phyloP scores from a whole-genome alignment of 441 rosid species.

The Capsella rubella region DNA sequence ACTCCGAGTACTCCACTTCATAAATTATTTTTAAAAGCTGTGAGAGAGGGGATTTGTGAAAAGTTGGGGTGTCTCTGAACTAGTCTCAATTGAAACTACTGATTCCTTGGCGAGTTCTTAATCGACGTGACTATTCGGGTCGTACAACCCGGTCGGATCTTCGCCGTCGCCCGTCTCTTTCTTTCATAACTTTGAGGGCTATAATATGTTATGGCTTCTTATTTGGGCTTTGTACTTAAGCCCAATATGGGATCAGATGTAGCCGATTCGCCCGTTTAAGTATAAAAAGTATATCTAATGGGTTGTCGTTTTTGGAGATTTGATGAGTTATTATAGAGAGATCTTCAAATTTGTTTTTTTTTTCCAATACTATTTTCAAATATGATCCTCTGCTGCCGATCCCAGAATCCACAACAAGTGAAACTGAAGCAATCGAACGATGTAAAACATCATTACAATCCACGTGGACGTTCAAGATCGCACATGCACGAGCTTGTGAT shows the following conservation, averaged over 20 bases:
- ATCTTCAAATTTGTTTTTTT: not conserved
- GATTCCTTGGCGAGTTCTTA: not conserved
- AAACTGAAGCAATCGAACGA: conserved; percentile 42
- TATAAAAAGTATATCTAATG: too few relatives aligned
- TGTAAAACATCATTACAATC: not conserved
- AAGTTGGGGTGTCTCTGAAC: too few relatives aligned
- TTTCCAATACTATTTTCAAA: conserved; percentile 29
- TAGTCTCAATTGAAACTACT: too few relatives aligned
- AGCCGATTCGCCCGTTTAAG: too few relatives aligned
- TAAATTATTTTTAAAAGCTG: too few relatives aligned
- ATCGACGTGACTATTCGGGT: not conserved
- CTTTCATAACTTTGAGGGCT: not conserved
- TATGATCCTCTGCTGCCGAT: conserved; percentile 38
- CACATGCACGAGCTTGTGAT: not conserved
- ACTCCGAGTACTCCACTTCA: too few relatives aligned
- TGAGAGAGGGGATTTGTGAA: too few relatives aligned
- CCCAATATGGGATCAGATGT: not conserved
- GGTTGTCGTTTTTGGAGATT: too few relatives aligned
- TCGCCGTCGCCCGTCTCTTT: not conserved
- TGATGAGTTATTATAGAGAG: not conserved
- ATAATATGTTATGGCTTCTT: not conserved
- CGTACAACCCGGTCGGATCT: not conserved
- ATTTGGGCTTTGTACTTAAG: not conserved
- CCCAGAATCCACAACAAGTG: conserved; percentile 21
- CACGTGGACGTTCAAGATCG: conserved; percentile 44